Base-by-base conservation (phyloP, 2,329 filamentous ascomycete species). In the Ophidiomyces ophidiicola region DNA sequence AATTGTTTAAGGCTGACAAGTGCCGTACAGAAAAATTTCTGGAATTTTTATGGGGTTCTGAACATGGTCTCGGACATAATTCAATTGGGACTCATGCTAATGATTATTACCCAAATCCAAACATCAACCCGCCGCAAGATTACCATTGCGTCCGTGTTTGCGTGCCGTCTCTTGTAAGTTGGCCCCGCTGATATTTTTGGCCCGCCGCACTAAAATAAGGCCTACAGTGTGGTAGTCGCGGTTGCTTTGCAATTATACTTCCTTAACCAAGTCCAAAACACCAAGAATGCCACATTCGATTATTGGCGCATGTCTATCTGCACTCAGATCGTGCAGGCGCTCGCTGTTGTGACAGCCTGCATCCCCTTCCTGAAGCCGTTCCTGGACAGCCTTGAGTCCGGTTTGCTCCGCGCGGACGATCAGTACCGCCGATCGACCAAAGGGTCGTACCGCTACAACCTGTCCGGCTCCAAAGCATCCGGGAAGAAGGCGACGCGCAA, bases 281-380 rank as follows among this genome's bases (percentile, higher is more conserved):
- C 43, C 11, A 23, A 43, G 29, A 51, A 57, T 23, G 26, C 50
- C 11, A 46, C 48, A 4, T 48, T 56, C n/a, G 51, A 53, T 19
- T 52, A 49, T 43, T 57, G 53, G 53, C 52, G 41, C 5, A 50
- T 50, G 10, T 32, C 48, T 6, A 42, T 54, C 6, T 50, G 52
- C 44, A 50, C 48, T 7, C 51, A 54, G 36, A 34, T 49, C 6
- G 42, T 55, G 3, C 50, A 51, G 31, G 47, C 49, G 11, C 43
- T 55, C 23, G 48, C 47, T 3, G 53, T 55, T 10, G 37, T 52
- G 5, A 54, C 53, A 10, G 51, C 51, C 6, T 53, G 50, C 35
- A 45, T 56, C 11, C 50, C 53, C 1, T 56, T 54, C 40, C 48
- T 50, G 18, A 54, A 52, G 21, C 44, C 52, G 2, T 53, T 55